Evolutionary conservation across 257 asterid genomes (phyloP).

Genomic region (Solanum medicagineum): DNA sequence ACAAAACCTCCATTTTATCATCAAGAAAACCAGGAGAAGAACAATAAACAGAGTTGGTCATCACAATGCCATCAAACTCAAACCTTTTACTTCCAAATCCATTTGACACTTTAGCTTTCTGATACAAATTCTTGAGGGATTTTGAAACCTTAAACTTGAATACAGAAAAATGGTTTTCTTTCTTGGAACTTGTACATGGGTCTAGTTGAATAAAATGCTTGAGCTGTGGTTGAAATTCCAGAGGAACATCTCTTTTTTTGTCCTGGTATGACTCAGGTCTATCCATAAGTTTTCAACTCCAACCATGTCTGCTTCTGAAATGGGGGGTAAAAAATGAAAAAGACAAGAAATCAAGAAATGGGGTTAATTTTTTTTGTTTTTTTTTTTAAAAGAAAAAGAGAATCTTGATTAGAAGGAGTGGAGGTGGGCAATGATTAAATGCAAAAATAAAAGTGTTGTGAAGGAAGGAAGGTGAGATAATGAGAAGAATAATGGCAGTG

Average conservation of each 20-base stretch:
- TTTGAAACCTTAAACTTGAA: slow-evolving; percentile 39
- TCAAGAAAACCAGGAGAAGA: slow-evolving; percentile 31
- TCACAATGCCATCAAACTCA: slow-evolving; percentile 38
- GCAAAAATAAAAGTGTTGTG: slow-evolving; percentile 5
- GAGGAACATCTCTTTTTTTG: slow-evolving; percentile 8
- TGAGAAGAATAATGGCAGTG: neutral
- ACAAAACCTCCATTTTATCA: slow-evolving; percentile 21
- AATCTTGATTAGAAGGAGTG: slow-evolving; percentile 19
- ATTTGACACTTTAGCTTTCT: slow-evolving; percentile 15
- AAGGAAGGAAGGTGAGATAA: slow-evolving; percentile 6
- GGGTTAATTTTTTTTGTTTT: neutral
- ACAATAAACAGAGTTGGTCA: slow-evolving; percentile 36
- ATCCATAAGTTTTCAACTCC: slow-evolving; percentile 33
- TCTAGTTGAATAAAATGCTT: slow-evolving; percentile 11
- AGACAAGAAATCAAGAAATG: slow-evolving; percentile 1
- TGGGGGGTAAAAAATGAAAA: slow-evolving; percentile 5
- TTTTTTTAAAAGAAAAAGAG: neutral
- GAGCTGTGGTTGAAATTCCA: slow-evolving; percentile 8
- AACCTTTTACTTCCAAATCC: slow-evolving; percentile 26
- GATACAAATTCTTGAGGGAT: slow-evolving; percentile 27
- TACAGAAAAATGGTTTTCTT: slow-evolving; percentile 17
- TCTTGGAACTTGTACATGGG: slow-evolving; percentile 10
- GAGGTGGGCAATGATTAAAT: slow-evolving; percentile 26
- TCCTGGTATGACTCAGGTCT: slow-evolving; percentile 19
- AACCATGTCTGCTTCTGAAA: slow-evolving; percentile 27